Evolutionary conservation across 106 monocot genomes (phyloP), one percentile per base, ranked within the genome.

Genomic region (Dendrobium nobile): DNA sequence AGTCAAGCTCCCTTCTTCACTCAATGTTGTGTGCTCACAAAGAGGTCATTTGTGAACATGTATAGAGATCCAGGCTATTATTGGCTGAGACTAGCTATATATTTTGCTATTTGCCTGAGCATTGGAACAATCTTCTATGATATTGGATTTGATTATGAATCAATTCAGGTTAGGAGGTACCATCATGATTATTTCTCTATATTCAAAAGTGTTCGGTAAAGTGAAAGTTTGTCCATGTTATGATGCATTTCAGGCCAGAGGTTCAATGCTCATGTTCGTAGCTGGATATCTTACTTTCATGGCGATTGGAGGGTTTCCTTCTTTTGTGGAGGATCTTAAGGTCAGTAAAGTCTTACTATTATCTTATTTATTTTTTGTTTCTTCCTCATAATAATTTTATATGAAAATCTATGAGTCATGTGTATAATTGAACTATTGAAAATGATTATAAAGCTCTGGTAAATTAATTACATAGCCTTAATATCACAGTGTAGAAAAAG

Each of bases 41-140:
- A 47, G 22, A 84, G 89, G 74, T 89, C 89, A 0, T 87, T 80
- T 31, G 26, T 80, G 2, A 89, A 89, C 79, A 89, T 89, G 89
- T 77, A 73, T 0, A 78, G 87, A 75, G 87, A 87, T 61, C 41
- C 77, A 4, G 84, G 87, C 17, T 87, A 87, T 22, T 87, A 87
- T 18, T 87, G 89, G 89, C 26, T 84, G 27, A 75, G 89, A n/a
- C 72, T 87, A 15, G 42, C 65, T 4, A 84, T 82, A 54, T 89
- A 89, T 78, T 41, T 85, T 9, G 41, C 83, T 37, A 75, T 89
- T 6, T 82, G 86, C 4, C 0, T 87, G 2, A 80, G 89, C 31
- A 79, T 89, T 0, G 89, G 89, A 47, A 84, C 81, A 0, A 55
- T 89, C 22, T 89, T 76, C 73, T 82, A 41, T 56, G 58, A 87